Evolutionary conservation across 108 stramenopile genomes (phyloP).

Genomic region (Nitzschia putrida): DNA sequence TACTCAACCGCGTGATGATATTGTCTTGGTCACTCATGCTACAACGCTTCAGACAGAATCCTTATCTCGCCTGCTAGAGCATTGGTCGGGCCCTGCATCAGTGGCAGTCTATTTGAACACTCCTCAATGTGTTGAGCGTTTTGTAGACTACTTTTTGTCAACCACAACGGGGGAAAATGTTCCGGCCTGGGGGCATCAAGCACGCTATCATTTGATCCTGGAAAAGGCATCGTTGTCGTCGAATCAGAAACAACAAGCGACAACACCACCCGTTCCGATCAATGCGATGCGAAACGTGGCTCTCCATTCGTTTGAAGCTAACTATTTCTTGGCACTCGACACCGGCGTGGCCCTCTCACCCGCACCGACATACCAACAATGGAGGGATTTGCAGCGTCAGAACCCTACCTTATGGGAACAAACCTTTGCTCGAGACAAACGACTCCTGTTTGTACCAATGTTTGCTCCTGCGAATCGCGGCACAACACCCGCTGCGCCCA

Average conservation of each 20-base stretch:
- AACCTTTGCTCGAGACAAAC: background rate
- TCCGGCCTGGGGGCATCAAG: background rate
- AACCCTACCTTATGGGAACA: background rate
- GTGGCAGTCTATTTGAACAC: conserved; percentile 11
- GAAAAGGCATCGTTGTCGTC: conserved; percentile 1
- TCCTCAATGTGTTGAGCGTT: background rate
- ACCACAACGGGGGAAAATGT: background rate
- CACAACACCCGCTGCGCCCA: background rate
- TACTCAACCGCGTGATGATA: background rate
- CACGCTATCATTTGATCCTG: conserved; percentile 6
- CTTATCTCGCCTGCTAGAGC: background rate
- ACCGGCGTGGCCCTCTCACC: conserved; percentile 19
- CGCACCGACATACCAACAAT: background rate
- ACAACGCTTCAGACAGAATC: conserved; percentile 1
- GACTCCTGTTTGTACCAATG: conserved; percentile 18
- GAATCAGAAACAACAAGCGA: background rate
- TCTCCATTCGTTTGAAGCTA: conserved; percentile 13
- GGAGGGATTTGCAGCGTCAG: background rate
- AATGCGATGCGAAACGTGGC: conserved; percentile 38
- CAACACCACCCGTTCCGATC: conserved; percentile 8
- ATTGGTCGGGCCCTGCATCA: conserved; percentile 6
- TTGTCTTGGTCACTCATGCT: conserved; percentile 6
- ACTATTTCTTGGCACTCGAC: conserved; percentile 33
- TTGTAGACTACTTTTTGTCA: background rate
- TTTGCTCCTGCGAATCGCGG: conserved; percentile 7